These are phyloP conservation scores for Backusella psychrophila DNA, from an alignment of 192 early-diverging fungal genomes.

Conservation along the genomic window DNA sequence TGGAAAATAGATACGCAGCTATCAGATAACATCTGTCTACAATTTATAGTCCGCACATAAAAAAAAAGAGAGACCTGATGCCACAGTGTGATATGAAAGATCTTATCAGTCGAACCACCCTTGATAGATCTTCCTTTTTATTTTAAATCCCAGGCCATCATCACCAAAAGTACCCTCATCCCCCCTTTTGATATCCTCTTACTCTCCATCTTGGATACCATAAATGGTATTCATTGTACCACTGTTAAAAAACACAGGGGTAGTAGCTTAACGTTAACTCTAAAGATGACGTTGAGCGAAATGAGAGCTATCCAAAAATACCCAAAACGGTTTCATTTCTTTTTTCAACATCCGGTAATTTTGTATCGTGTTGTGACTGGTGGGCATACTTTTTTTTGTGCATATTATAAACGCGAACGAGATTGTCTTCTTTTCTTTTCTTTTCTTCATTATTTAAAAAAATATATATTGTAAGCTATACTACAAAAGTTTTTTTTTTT, in stretches of 20 bases:
- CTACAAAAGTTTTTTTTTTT: no score
- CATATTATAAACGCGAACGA: neutral
- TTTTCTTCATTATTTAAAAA: neutral
- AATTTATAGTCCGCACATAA: neutral
- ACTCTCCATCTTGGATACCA: neutral
- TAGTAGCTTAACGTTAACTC: neutral
- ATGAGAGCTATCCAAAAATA: neutral
- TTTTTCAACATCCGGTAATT: neutral
- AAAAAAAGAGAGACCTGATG: neutral
- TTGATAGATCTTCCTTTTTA: neutral
- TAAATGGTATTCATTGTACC: neutral
- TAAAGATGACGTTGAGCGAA: slow-evolving; percentile 1
- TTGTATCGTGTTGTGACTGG: neutral
- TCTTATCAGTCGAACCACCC: neutral
- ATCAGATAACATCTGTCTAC: neutral
- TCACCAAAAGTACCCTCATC: neutral
- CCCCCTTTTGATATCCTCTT: neutral
- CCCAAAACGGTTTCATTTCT: neutral
- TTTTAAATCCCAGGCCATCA: neutral
- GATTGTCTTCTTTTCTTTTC: neutral
- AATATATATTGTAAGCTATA: neutral
- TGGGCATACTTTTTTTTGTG: neutral
- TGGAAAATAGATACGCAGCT: neutral
- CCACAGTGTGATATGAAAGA: neutral
- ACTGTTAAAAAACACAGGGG: neutral